Percentiles rank a stretch among this genome's conserved stretches.
Evolutionary conservation across 2,329 filamentous ascomycete species (phyloP).

Genomic region (Xylaria digitata): DNA sequence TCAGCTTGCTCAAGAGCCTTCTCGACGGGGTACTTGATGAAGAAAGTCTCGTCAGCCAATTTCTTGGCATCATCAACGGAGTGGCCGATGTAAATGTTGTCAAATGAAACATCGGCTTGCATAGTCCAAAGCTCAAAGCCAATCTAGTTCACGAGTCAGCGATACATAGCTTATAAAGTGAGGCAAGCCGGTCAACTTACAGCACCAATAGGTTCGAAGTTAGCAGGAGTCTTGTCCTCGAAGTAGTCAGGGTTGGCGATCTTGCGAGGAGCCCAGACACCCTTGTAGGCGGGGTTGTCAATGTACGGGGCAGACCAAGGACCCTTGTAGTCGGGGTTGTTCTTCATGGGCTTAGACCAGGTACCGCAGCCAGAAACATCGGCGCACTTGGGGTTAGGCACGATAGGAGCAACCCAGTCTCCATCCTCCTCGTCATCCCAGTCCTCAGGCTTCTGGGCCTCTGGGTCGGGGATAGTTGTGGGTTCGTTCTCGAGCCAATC

Average conservation of each 20-base stretch:
- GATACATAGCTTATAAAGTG: not conserved
- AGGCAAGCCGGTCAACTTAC: constrained; percentile 66
- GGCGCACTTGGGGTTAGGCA: constrained; percentile 95
- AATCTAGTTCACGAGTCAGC: constrained; percentile 67
- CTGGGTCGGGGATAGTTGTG: constrained; percentile 84
- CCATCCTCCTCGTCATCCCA: constrained; percentile 99
- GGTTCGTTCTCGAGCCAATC: constrained; percentile 97
- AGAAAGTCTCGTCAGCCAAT: constrained; percentile 89
- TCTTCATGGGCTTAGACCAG: constrained; percentile 91
- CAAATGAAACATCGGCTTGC: constrained; percentile 98
- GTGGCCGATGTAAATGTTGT: constrained; percentile 99
- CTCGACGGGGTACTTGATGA: constrained; percentile 87
- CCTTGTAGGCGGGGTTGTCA: constrained; percentile 99
- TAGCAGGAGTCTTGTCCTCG: constrained; percentile 95
- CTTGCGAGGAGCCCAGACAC: constrained; percentile 92
- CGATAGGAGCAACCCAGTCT: constrained; percentile 91
- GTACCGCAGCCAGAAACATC: constrained; percentile 93
- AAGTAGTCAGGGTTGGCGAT: constrained; percentile 96
- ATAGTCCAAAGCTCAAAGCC: constrained; percentile 99
- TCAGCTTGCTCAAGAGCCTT: constrained; percentile 80
- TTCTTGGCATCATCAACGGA: constrained; percentile 91
- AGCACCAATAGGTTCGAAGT: constrained; percentile 98
- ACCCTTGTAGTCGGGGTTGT: constrained; percentile 98
- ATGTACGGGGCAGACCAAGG: constrained; percentile 94
- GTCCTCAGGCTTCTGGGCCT: constrained; percentile 97